Percentiles rank a stretch among this genome's conserved stretches.
These are phyloP conservation scores for Colletotrichum somersetense DNA, from an alignment of 2,329 filamentous ascomycete genomes.

Conservation along the genomic window DNA sequence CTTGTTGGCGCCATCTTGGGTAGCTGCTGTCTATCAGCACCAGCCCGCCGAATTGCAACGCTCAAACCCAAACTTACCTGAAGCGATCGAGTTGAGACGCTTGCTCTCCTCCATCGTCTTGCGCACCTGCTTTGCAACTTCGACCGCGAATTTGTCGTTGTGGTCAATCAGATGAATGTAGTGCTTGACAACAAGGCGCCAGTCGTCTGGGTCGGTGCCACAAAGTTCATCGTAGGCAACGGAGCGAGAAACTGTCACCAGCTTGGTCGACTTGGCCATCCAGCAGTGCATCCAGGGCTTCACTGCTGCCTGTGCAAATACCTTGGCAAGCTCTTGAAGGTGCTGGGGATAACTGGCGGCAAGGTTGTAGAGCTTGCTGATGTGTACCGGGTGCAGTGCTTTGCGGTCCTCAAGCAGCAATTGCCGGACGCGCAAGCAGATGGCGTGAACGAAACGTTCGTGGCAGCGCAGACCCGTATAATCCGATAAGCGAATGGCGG, in stretches of 20 bases:
- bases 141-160: not conserved
- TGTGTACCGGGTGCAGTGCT: not conserved
- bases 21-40: not conserved
- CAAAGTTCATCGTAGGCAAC: conserved; percentile 17
- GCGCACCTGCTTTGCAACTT: conserved; percentile 17
- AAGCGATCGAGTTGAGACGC: conserved; percentile 9
- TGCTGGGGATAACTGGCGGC: not conserved
- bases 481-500: conserved; percentile 10
- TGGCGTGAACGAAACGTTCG: not conserved
- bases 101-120: conserved; percentile 13
- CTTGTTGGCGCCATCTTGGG: conserved; percentile 16
- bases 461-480: not conserved
- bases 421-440: conserved; percentile 28
- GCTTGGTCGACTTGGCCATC: conserved; percentile 10
- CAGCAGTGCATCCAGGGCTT: conserved; percentile 28
- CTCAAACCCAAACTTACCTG: conserved; percentile 1
- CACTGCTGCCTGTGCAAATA: conserved; percentile 28
- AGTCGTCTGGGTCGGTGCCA: conserved; percentile 1
- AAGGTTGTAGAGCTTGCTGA: conserved; percentile 14
- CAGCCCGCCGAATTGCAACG: not conserved
- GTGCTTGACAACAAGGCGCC: conserved; percentile 5
- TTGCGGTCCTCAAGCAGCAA: conserved; percentile 22
- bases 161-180: conserved; percentile 3
- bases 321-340: not conserved
- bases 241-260: conserved; percentile 4